A percentile compares a stretch with the other conserved stretches of the same genome.
Evolutionary conservation across 2,329 filamentous ascomycete genomes (phyloP).

Genomic region (Lachnellula willkommii): DNA sequence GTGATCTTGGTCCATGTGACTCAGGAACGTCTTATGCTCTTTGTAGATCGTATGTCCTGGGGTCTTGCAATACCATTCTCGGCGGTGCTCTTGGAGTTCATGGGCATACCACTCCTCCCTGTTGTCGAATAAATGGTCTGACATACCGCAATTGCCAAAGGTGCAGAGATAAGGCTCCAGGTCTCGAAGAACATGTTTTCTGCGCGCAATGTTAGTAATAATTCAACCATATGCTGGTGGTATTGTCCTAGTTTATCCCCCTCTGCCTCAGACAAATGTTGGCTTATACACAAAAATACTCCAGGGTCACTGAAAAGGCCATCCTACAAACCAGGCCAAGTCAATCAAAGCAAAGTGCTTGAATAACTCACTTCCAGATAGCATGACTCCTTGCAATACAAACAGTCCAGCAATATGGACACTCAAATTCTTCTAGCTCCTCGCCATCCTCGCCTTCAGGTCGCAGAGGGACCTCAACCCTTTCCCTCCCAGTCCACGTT

Average conservation of each 20-base stretch:
- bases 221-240: no score
- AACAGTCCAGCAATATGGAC: conserved; percentile 7
- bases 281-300: no score
- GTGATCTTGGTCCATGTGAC: not conserved
- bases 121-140: conserved; percentile 11
- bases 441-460: not conserved
- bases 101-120: conserved; percentile 22
- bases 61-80: conserved; percentile 3
- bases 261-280: no score
- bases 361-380: not conserved
- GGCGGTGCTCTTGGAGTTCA: conserved; percentile 14
- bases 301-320: no score
- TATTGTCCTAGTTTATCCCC: no score
- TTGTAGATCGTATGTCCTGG: not conserved
- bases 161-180: conserved; percentile 24
- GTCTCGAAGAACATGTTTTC: conserved; percentile 21
- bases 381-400: not conserved
- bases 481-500: not conserved
- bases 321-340: no score
- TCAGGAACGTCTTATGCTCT: not conserved
- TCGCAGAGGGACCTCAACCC: not conserved
- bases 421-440: conserved; percentile 1
- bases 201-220: no score
- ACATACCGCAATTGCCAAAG: conserved; percentile 14
- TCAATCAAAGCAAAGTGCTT: no score